Evolutionary conservation across 73 alveolate genomes (phyloP).

Genomic region (Tetrahymena thermophila): DNA sequence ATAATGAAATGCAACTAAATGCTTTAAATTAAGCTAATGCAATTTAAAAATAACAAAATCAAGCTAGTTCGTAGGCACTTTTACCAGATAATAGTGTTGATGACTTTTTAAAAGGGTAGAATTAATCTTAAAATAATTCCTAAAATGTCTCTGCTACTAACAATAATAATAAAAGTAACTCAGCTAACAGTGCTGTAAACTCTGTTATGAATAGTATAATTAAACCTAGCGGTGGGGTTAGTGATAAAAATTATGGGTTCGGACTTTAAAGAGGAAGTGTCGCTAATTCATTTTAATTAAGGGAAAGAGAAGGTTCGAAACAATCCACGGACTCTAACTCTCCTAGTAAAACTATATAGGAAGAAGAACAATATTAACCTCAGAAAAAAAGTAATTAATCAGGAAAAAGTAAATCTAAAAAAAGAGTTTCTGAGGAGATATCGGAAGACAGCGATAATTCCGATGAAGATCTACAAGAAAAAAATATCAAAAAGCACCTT

Average conservation of each 20-base stretch:
- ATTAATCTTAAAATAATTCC: neutral
- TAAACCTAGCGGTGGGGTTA: too few relatives aligned
- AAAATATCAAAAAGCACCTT: neutral
- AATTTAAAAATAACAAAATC: neutral
- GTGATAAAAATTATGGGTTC: neutral
- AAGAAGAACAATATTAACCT: neutral
- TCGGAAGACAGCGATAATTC: neutral
- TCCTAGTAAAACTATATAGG: neutral
- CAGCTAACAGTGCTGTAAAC: neutral
- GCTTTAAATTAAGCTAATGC: neutral
- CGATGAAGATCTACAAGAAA: neutral
- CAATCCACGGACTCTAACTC: neutral
- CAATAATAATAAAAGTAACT: neutral
- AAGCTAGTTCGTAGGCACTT: neutral
- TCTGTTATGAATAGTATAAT: too few relatives aligned
- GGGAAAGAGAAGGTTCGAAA: neutral
- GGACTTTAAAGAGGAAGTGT: neutral
- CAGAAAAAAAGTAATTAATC: neutral
- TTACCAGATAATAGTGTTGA: neutral
- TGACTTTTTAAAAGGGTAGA: neutral
- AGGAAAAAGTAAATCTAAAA: neutral
- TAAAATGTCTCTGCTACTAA: neutral
- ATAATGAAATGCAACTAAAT: neutral
- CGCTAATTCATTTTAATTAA: neutral
- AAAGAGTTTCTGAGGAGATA: neutral